Evolutionary conservation across 805 yeast species (phyloP).

Genomic region (Candida berthetii): DNA sequence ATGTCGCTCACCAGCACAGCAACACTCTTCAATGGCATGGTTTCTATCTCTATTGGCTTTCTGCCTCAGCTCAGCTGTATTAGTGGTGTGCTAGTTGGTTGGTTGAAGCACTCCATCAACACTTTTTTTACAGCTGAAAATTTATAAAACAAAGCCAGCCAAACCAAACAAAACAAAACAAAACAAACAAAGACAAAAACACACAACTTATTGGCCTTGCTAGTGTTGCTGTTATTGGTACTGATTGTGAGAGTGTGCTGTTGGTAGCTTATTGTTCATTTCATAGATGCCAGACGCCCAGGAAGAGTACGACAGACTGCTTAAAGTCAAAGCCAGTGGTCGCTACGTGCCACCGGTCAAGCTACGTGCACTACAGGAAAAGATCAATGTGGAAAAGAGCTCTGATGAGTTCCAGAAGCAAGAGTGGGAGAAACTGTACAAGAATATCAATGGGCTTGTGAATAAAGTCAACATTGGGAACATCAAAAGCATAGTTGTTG

Average conservation of each 20-base stretch:
- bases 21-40: background rate
- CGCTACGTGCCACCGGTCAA: constrained; percentile 50
- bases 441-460: constrained; percentile 40
- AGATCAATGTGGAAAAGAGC: constrained; percentile 21
- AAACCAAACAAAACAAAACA: background rate
- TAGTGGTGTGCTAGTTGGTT: background rate
- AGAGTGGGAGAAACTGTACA: constrained; percentile 51
- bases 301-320: constrained; percentile 29
- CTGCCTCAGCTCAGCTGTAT: too few relatives aligned
- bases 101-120: background rate
- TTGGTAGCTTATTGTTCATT: too few relatives aligned
- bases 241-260: too few relatives aligned
- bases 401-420: constrained; percentile 40
- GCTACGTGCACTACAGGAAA: constrained; percentile 34
- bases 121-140: background rate
- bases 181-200: constrained; percentile 1
- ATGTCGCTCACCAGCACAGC: constrained; percentile 14
- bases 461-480: constrained; percentile 40
- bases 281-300: constrained; percentile 14
- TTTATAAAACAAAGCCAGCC: too few relatives aligned
- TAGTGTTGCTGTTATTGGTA: too few relatives aligned
- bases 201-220: too few relatives aligned
- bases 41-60: too few relatives aligned
- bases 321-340: constrained; percentile 35
- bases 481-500: constrained; percentile 39